Evolutionary conservation across 805 yeast species (phyloP).

Genomic region (Lachancea dasiensis): DNA sequence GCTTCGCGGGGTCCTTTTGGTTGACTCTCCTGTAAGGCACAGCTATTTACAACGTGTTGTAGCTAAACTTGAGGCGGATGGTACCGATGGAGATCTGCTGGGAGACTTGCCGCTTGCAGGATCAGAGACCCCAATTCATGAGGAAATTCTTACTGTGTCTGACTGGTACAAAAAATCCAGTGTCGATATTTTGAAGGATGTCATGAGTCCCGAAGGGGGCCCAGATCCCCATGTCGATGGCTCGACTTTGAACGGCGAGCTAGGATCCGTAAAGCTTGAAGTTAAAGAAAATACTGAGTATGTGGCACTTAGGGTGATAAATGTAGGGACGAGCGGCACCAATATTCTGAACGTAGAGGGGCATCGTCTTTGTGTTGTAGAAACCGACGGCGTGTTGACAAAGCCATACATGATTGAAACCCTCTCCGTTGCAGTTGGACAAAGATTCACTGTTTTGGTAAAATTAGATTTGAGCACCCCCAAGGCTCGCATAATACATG

Average conservation of each 20-base stretch:
- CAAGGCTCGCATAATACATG: constrained; percentile 43
- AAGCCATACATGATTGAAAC: constrained; percentile 44
- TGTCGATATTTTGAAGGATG: constrained; percentile 36
- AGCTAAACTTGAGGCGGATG: constrained; percentile 6
- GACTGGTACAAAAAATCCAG: constrained; percentile 54
- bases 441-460: constrained; percentile 62
- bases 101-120: constrained; percentile 3
- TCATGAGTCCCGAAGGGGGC: constrained; percentile 19
- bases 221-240: constrained; percentile 26
- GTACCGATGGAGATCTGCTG: constrained; percentile 1
- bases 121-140: neutral
- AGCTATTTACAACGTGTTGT: constrained; percentile 3
- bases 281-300: constrained; percentile 43
- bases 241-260: constrained; percentile 25
- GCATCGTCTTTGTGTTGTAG: constrained; percentile 49
- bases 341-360: constrained; percentile 49
- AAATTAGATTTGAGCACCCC: constrained; percentile 37
- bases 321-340: constrained; percentile 53
- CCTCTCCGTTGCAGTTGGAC: constrained; percentile 64
- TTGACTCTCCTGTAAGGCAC: constrained; percentile 42
- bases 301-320: constrained; percentile 42
- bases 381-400: constrained; percentile 53
- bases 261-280: constrained; percentile 18
- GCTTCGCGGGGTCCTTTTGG: constrained; percentile 42
- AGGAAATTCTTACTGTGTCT: constrained; percentile 39